Evolutionary conservation across 768 basidiomycete genomes (phyloP), one percentile per base, ranked within the genome.

Genomic region (Podaxis sp.): DNA sequence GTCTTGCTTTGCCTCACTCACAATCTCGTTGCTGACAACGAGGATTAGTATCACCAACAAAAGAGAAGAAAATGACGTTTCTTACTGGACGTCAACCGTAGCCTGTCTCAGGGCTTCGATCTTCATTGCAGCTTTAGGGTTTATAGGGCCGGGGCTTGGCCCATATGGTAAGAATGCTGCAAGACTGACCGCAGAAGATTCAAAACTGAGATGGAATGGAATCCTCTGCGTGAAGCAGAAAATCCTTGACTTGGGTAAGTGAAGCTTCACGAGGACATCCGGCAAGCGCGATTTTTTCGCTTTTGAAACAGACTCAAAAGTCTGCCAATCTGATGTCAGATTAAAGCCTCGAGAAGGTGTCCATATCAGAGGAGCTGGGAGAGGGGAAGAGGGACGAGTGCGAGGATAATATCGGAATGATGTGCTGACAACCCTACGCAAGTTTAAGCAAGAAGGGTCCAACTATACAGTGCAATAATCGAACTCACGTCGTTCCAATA

Each of bases 71-170:
- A 30, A 12, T 36, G 12, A 60, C 75, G 36, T 20, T 46, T 46
- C 44, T 20, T 64, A 82, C 82, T 82, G 82, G 28, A 87, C 86
- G 70, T 91, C 89, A 8, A 90, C 87, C 6, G 80, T 82, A 3
- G 83, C 81, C 71, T 91, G 90, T 58, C 90, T 79, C 73, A 90
- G 77, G 22, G 91, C 67, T 66, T 87, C 83, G 26, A 91, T 74
- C 6, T 80, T 82, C 4, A 86, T 89, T 20, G 74, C 69, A 59
- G 72, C 77, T 49, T 73, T 75, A 8, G 65, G 55, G 6, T 60
- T 66, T 57, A 74, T 61, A 65, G 74, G 64, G 67, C 77, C 60
- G 64, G 73, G 54, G 10, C 78, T 78, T 0, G 89, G 90, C 37
- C 81, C 80, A 37, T 81, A 79, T 10, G 88, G 86, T 51, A 87